Conservation (phyloP, 2,329 filamentous ascomycete species). For the Teratosphaeria pseudoeucalypti region DNA sequence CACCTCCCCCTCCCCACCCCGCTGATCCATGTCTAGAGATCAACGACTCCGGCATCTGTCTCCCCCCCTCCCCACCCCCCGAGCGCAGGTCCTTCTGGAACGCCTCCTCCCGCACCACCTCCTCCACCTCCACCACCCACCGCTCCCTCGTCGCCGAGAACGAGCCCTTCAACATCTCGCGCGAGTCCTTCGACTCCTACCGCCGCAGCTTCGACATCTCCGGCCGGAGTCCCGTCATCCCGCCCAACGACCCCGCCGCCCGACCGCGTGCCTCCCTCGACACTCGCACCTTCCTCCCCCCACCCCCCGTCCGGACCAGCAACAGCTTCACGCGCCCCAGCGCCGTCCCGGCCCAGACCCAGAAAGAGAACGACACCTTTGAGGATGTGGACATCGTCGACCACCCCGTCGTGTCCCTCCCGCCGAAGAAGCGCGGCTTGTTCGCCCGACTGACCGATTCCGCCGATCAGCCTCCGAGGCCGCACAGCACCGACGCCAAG, state of each 20-base stretch:
- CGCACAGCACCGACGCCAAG: conserved; percentile 10
- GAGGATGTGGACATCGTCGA: conserved; percentile 79
- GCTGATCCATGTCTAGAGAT: conserved; percentile 54
- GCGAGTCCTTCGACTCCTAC: conserved; percentile 96
- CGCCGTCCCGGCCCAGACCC: conserved; percentile 19
- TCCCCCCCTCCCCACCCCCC: conserved; percentile 76
- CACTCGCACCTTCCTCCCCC: conserved; percentile 41
- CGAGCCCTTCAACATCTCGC: conserved; percentile 88
- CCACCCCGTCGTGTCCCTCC: conserved; percentile 42
- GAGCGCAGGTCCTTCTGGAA: conserved; percentile 65
- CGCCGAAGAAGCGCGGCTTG: conserved; percentile 63
- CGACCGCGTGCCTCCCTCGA: conserved; percentile 69
- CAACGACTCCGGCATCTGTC: conserved; percentile 88
- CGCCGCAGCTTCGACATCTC: conserved; percentile 92
- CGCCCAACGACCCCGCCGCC: conserved; percentile 39
- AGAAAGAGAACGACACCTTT: conserved; percentile 51
- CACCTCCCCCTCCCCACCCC: background rate
- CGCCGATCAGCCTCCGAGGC: conserved; percentile 7
- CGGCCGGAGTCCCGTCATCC: conserved; percentile 65
- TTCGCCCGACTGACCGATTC: conserved; percentile 36
- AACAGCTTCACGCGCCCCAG: conserved; percentile 23
- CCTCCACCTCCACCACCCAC: conserved; percentile 36
- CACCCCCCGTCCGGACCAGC: conserved; percentile 33
- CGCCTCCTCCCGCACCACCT: conserved; percentile 39
- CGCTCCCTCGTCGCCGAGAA: conserved; percentile 56